Conservation (phyloP, 1,284 basidiomycete species). For the Uromyces viciae-fabae region DNA sequence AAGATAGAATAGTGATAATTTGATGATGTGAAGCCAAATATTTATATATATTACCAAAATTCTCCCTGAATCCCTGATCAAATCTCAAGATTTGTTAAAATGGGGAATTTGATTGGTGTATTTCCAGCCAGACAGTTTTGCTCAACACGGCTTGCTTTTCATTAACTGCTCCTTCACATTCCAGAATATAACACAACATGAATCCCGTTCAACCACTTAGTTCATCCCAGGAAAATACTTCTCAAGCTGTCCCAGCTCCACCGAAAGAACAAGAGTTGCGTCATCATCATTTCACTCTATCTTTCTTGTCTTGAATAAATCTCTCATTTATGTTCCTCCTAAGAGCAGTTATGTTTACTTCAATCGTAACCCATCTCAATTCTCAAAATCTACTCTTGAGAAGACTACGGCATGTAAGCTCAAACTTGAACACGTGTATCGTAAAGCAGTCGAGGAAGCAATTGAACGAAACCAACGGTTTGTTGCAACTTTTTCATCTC, state of each 20-base stretch:
- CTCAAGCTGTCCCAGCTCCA: not conserved
- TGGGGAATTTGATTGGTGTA: no score
- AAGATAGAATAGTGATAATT: no score
- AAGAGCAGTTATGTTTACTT: constrained; percentile 76
- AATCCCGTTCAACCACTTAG: not conserved
- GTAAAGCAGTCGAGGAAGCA: constrained; percentile 85
- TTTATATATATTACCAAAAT: no score
- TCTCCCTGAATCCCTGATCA: no score
- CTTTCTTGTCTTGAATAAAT: not conserved
- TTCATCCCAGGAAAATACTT: not conserved
- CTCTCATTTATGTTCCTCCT: not conserved
- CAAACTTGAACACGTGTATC: constrained; percentile 96
- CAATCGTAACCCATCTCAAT: constrained; percentile 75
- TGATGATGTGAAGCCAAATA: no score
- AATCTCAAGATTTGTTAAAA: no score
- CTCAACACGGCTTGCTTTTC: no score
- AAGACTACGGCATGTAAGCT: constrained; percentile 92
- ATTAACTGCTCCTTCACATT: not conserved
- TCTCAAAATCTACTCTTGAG: constrained; percentile 82
- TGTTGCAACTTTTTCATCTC: constrained; percentile 47
- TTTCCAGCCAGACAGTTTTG: no score
- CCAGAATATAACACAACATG: not conserved
- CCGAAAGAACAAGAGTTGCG: not conserved
- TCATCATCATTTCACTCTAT: not conserved
- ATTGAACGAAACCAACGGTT: constrained; percentile 81